Conservation (phyloP, 2,329 filamentous ascomycete genomes). For the Botryosphaeria dothidea region DNA sequence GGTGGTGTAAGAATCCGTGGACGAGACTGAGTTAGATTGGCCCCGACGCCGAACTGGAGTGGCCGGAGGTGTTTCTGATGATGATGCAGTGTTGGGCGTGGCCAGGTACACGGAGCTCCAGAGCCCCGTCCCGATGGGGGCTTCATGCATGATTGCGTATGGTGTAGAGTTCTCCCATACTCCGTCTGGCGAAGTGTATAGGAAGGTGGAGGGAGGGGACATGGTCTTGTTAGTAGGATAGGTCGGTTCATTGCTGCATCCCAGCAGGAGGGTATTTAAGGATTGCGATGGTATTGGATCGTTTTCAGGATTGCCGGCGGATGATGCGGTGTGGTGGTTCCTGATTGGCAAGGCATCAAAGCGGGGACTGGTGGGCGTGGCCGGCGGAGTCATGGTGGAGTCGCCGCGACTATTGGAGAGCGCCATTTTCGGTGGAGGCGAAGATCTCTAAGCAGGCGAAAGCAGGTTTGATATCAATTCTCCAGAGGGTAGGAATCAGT, state of each 20-base stretch:
- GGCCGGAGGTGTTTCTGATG: constrained; percentile 13
- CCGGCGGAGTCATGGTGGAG: constrained; percentile 17
- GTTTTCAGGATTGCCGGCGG: background rate
- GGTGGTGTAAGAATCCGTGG: constrained; percentile 5
- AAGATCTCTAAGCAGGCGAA: background rate
- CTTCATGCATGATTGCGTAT: constrained; percentile 26
- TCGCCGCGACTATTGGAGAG: background rate
- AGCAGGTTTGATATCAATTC: background rate
- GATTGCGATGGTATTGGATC: background rate
- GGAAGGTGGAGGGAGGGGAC: background rate
- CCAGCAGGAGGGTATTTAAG: background rate
- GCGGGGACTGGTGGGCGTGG: constrained; percentile 14
- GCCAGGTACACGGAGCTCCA: constrained; percentile 42
- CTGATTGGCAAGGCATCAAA: constrained; percentile 1
- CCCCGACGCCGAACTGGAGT: constrained; percentile 5
- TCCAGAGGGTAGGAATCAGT: background rate
- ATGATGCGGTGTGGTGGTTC: constrained; percentile 1
- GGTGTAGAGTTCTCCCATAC: constrained; percentile 9
- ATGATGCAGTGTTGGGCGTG: background rate
- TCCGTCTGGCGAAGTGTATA: constrained; percentile 7
- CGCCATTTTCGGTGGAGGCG: constrained; percentile 1
- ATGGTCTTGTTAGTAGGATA: background rate
- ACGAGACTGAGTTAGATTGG: constrained; percentile 10
- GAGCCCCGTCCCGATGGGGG: constrained; percentile 32
- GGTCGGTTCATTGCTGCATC: background rate